phyloP scores from a whole-genome alignment of 1,284 basidiomycete genomes.

The Moesziomyces antarcticus region DNA sequence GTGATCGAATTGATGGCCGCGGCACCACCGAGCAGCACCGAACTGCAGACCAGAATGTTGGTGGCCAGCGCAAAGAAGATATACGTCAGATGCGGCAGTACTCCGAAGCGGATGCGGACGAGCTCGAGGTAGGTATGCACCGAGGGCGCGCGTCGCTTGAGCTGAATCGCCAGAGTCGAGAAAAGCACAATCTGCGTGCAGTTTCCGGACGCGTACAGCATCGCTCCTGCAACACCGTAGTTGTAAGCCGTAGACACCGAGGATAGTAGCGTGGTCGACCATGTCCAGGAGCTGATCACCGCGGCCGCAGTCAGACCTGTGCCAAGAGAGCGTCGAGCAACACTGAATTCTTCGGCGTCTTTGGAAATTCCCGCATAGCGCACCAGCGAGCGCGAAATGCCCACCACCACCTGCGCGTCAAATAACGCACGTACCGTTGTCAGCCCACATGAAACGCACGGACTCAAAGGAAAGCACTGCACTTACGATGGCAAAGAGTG shows the following conservation, averaged over 20 bases:
- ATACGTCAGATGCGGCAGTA: conserved; percentile 53
- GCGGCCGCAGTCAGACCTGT: conserved; percentile 60
- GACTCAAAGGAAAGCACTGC: no score
- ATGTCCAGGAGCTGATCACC: conserved; percentile 58
- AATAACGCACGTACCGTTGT: neutral
- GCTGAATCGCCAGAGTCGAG: conserved; percentile 57
- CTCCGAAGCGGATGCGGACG: conserved; percentile 52
- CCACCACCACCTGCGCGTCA: conserved; percentile 39
- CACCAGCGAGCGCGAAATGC: conserved; percentile 48
- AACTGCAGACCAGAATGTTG: conserved; percentile 60
- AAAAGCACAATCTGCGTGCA: conserved; percentile 60
- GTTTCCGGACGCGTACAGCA: conserved; percentile 59
- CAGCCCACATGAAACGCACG: neutral
- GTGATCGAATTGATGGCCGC: conserved; percentile 60
- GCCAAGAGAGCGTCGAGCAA: conserved; percentile 55
- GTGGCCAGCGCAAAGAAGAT: conserved; percentile 61
- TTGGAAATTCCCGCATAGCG: conserved; percentile 43
- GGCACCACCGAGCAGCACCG: conserved; percentile 52
- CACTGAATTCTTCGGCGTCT: conserved; percentile 54
- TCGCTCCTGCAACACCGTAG: conserved; percentile 59
- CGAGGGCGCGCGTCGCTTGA: conserved; percentile 56
- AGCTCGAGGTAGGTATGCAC: conserved; percentile 61
- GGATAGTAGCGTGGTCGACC: conserved; percentile 61
- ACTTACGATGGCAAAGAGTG: conserved; percentile 62
- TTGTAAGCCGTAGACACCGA: conserved; percentile 57